phyloP scores from a whole-genome alignment of 768 basidiomycete genomes.

The Russula virescens region DNA sequence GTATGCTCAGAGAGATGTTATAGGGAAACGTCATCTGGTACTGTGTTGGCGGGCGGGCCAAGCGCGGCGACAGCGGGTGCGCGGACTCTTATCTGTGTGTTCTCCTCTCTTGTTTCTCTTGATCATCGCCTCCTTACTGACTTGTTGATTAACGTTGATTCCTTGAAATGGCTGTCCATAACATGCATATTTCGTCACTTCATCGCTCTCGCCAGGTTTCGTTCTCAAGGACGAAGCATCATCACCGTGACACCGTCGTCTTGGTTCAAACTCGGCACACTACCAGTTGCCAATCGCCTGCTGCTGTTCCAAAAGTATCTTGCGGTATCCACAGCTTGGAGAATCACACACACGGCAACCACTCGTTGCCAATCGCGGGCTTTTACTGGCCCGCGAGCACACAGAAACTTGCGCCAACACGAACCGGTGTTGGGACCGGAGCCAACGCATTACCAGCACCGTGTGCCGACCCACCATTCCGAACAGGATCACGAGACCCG shows the following conservation, averaged over 20 bases:
- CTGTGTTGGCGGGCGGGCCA: no score
- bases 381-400: constrained; percentile 37
- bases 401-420: constrained; percentile 19
- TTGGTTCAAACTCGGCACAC: constrained; percentile 3
- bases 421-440: background rate
- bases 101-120: constrained; percentile 14
- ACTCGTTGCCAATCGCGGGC: constrained; percentile 41
- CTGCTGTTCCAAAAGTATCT: constrained; percentile 55
- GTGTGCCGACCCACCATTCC: constrained; percentile 54
- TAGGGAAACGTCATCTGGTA: constrained; percentile 55
- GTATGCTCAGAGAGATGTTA: constrained; percentile 55
- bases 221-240: constrained; percentile 28
- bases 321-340: constrained; percentile 44
- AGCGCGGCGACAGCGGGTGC: constrained; percentile 23
- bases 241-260: background rate
- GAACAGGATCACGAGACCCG: constrained; percentile 47
- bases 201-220: constrained; percentile 49
- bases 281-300: constrained; percentile 39
- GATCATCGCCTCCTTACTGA: no score
- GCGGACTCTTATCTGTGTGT: constrained; percentile 55
- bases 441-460: background rate
- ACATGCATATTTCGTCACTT: constrained; percentile 66
- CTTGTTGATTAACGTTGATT: no score
- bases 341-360: constrained; percentile 52
- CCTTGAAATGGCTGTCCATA: no score